Percentiles rank a stretch among this genome's conserved stretches.
phyloP scores from a whole-genome alignment of 345 rosid species.

The Syzygium oleosum region DNA sequence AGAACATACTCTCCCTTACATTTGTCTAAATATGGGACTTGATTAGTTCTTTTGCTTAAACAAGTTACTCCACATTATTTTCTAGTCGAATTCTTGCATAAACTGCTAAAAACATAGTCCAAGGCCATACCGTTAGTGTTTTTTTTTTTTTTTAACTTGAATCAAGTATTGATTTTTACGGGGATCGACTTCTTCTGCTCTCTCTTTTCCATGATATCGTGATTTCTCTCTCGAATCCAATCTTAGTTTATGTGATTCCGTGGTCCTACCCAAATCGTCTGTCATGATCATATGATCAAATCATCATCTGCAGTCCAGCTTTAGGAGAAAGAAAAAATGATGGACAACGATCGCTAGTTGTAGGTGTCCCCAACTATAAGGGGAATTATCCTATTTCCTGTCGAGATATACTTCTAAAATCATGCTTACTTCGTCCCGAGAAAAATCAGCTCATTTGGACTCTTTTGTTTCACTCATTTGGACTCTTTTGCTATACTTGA shows the following conservation, averaged over 20 bases:
- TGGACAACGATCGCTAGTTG: neutral
- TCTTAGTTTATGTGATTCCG: neutral
- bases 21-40: neutral
- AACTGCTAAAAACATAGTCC: neutral
- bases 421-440: neutral
- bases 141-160: neutral
- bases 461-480: too few relatives aligned
- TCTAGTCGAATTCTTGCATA: neutral
- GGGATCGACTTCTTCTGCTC: neutral
- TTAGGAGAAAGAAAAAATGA: neutral
- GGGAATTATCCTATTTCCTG: neutral
- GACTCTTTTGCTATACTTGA: neutral
- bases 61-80: neutral
- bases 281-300: neutral
- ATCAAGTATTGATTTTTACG: neutral
- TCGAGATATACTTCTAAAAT: neutral
- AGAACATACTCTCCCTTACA: neutral
- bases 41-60: neutral
- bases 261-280: neutral
- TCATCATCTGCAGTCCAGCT: neutral
- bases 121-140: neutral
- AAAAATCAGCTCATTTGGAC: neutral
- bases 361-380: neutral
- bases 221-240: neutral
- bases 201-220: neutral